Evolutionary conservation across 2,329 filamentous ascomycete genomes (phyloP), one percentile per base, ranked within the genome.

Genomic region (Microdochium bolleyi): DNA sequence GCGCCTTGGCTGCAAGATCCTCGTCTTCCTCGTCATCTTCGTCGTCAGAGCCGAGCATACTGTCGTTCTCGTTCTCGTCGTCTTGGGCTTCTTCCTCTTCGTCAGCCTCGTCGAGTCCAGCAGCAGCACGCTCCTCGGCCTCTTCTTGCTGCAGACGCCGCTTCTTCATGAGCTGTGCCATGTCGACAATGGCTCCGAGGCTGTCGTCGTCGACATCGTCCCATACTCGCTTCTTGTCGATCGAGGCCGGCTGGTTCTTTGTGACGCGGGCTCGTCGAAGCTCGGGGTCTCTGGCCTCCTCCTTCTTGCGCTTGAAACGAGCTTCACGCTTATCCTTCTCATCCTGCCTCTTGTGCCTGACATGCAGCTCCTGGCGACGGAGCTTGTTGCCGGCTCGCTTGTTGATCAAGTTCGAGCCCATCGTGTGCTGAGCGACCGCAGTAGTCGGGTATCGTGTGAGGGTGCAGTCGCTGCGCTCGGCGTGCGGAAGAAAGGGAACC

Each of bases 191-290:
- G 14, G 72, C 71, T 56, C 76, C 78, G 5, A 83, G 72, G 49
- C 72, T 77, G 58, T 85, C 81, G 49, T 77, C 79, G 49, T 84
- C 84, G 50, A 82, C 80, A 51, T 92, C 85, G 62, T 96, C 92
- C 89, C 90, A 97, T 30, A 89, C 84, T 67, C 94, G 83, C 75
- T 96, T 96, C 62, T 84, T 82, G 62, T 96, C 92, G 54, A 96
- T 79, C 0, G 90, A 95, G 52, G 82, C 69, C 0, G 94, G 88
- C 46, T 91, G 79, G 72, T 96, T 96, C 59, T 80, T 83, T 55
- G 83, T 84, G 55, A 92, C 75, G 61, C 94, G 82, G 58, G 87
- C 81, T 56, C 82, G 83, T 60, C 84, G 83, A 55, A 96, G 71
- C 54, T 83, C 79, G 2, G 92, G 92, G 63, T 96, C 83, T 68